Percentiles rank a stretch among this genome's conserved stretches.
Evolutionary conservation across 495 filamentous ascomycete genomes (phyloP).

Genomic region (Baudoinia panamericana): DNA sequence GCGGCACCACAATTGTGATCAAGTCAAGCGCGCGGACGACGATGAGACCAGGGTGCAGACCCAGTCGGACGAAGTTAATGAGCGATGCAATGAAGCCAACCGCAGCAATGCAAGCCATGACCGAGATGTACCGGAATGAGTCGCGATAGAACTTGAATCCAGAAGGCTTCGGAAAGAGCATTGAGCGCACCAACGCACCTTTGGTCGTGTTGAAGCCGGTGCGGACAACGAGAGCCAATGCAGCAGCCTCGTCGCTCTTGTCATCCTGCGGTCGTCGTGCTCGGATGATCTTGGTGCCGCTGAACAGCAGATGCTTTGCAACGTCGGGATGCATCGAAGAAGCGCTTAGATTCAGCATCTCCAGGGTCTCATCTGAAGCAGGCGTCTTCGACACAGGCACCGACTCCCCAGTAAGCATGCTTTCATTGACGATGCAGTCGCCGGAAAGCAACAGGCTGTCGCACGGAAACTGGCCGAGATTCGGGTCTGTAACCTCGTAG

Average conservation of each 20-base stretch:
- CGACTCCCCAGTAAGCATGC: slow-evolving; percentile 98
- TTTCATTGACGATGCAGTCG: slow-evolving; percentile 98
- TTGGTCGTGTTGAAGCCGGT: slow-evolving; percentile 98
- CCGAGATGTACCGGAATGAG: slow-evolving; percentile 94
- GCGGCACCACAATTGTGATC: slow-evolving; percentile 96
- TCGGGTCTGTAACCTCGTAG: slow-evolving; percentile 93
- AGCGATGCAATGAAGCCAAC: slow-evolving; percentile 84
- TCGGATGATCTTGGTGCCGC: slow-evolving; percentile 88
- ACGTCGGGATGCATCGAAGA: slow-evolving; percentile 66
- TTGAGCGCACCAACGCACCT: slow-evolving; percentile 87
- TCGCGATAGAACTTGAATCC: slow-evolving; percentile 98
- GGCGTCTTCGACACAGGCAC: slow-evolving; percentile 91
- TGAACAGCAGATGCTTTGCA: slow-evolving; percentile 81
- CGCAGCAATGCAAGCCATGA: slow-evolving; percentile 82
- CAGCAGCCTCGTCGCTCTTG: slow-evolving; percentile 79
- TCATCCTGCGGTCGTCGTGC: slow-evolving; percentile 75
- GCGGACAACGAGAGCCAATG: slow-evolving; percentile 77
- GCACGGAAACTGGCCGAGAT: slow-evolving; percentile 81
- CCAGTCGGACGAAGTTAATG: slow-evolving; percentile 78
- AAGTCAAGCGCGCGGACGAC: slow-evolving; percentile 84
- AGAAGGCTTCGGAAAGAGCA: slow-evolving; percentile 96
- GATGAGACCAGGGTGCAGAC: slow-evolving; percentile 76
- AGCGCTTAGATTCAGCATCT: slow-evolving; percentile 57
- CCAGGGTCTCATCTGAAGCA: slow-evolving; percentile 67
- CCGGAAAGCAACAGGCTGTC: slow-evolving; percentile 86